A percentile compares a stretch with the other conserved stretches of the same genome.
These are phyloP conservation scores for Daphne laureola DNA, from an alignment of 441 rosid genomes.

Conservation along the genomic window DNA sequence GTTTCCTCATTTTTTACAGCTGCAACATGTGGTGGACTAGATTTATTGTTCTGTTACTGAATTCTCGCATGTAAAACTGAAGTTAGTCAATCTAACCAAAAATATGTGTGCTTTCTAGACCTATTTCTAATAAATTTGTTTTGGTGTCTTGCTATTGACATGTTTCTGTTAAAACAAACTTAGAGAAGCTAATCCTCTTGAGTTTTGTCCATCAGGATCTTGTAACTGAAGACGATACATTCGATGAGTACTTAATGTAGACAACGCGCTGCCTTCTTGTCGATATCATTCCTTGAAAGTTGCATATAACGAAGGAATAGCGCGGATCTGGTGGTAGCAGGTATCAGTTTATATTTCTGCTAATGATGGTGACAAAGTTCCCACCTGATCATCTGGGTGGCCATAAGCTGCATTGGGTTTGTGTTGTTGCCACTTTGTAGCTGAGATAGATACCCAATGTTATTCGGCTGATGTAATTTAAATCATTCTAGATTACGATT, in stretches of 20 bases:
- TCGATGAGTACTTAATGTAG: neutral
- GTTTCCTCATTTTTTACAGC: no score
- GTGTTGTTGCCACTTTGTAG: slow-evolving; percentile 1
- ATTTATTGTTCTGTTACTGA: neutral
- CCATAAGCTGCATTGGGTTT: slow-evolving; percentile 7
- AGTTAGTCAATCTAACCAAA: neutral
- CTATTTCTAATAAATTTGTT: no score
- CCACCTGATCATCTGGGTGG: slow-evolving; percentile 8
- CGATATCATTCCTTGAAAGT: neutral
- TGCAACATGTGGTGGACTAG: no score
- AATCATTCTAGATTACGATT: slow-evolving; percentile 14
- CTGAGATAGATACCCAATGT: slow-evolving; percentile 13
- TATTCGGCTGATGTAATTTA: slow-evolving; percentile 22
- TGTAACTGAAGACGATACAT: neutral
- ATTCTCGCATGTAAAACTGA: neutral
- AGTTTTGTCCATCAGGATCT: neutral
- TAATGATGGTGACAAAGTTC: slow-evolving; percentile 18
- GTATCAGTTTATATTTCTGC: slow-evolving; percentile 7
- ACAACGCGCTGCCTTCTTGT: neutral
- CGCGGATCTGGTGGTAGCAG: slow-evolving; percentile 1
- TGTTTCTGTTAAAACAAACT: no score
- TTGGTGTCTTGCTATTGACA: no score
- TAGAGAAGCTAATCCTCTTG: neutral
- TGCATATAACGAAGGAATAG: slow-evolving; percentile 5
- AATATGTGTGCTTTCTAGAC: neutral